Base-by-base conservation (phyloP, 129 eudicot genomes). In the Ambrosia artemisiifolia region DNA sequence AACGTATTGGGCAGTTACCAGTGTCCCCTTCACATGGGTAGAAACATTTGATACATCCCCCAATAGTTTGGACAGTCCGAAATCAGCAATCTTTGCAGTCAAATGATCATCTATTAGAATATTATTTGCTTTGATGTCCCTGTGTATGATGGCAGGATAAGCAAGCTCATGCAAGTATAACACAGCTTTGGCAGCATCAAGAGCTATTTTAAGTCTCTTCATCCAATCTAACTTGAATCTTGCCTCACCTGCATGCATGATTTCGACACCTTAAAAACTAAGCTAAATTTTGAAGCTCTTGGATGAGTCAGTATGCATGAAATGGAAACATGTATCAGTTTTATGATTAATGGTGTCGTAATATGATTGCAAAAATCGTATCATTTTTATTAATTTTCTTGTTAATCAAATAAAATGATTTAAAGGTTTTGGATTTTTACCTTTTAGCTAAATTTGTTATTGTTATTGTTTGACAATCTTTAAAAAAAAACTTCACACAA, bases 11-110 rank as follows among this genome's bases (percentile, higher is more conserved):
- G 30, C 65, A 65, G 88, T 74, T 28, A 93, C 96, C 91, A 87
- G 18, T 62, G 98, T 93, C 65, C 95, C 98, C 76, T 93, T 89
- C 68, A 93, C 95, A 82, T 87, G 95, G 36, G 96, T 90, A 62
- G 91, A 82, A 42, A 87, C 81, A 70, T 87, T 87, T 6, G 78
- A 81, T 17, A 68, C 63, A 70, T 89, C 96, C 63, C 86, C 87
- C 42, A 89, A 19, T 17, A 69, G 83, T 67, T 85, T 93, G 61
- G 98, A 93, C 32, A 93, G 60, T 16, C 96, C 98, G 77, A 93
- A 93, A 70, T 90, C 96, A 56, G 98, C 92, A 76, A 93, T 95
- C 79, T 89, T 92, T 12, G 96, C 98, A 69, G 61, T 83, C 33
- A 92, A 80, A 16, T 77, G 73, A 12, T 65, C 83, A 77, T 89